Conservation (phyloP, 257 asterid species). For the Capsicum baccatum region DNA sequence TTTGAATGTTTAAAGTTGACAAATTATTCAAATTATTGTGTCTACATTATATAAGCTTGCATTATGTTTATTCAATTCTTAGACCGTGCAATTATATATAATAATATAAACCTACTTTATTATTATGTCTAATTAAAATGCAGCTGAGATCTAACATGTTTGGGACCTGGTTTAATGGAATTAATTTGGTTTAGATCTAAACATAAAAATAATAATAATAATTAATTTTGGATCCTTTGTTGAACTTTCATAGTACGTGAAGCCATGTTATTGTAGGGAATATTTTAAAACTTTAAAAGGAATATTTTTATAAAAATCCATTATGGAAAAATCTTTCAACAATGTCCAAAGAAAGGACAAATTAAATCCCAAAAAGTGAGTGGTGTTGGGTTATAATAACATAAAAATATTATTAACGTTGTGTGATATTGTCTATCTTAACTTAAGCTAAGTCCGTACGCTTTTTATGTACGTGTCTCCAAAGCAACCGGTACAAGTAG, state of each 20-base stretch:
- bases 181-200: too few species aligned
- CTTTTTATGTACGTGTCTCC: not conserved
- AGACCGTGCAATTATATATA: conserved; percentile 9
- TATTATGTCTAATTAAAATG: conserved; percentile 22
- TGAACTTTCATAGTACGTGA: too few species aligned
- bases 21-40: not conserved
- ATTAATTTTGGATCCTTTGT: too few species aligned
- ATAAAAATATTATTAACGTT: too few species aligned
- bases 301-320: too few species aligned
- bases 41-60: not conserved
- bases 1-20: conserved; percentile 15
- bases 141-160: conserved; percentile 12
- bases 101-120: not conserved
- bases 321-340: too few species aligned
- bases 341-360: too few species aligned
- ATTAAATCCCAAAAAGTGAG: not conserved
- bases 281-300: not conserved
- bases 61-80: not conserved
- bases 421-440: not conserved
- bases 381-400: too few species aligned
- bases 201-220: too few species aligned
- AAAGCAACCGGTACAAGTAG: not conserved
- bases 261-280: too few species aligned
- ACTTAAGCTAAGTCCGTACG: not conserved
- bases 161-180: not conserved